A percentile compares a stretch with the other conserved stretches of the same genome.
Evolutionary conservation across 2,329 filamentous ascomycete species (phyloP).

Genomic region (Pseudocercospora crystallina): DNA sequence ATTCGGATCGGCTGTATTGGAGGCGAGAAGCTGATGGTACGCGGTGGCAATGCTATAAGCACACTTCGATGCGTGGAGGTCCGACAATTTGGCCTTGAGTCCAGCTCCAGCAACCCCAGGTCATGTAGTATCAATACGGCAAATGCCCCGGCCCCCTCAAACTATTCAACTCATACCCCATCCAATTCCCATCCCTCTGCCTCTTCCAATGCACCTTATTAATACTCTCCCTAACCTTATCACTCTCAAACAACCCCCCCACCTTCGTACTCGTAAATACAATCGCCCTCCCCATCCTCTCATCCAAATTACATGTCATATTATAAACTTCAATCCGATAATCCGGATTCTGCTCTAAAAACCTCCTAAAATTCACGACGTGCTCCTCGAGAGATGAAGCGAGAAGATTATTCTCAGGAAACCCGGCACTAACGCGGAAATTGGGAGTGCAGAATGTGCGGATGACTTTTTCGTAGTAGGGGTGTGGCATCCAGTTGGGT

Average conservation of each 20-base stretch:
- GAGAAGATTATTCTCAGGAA: conserved; percentile 2
- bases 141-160: not conserved
- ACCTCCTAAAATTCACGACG: not conserved
- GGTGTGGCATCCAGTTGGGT: not conserved
- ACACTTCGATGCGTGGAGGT: no score
- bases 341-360: not conserved
- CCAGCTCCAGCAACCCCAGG: no score
- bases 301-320: not conserved
- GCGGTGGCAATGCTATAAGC: no score
- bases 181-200: not conserved
- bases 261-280: conserved; percentile 2
- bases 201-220: conserved; percentile 5
- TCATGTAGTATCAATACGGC: not conserved
- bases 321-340: conserved; percentile 4
- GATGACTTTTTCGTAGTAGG: not conserved
- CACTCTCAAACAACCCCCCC: not conserved
- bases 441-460: not conserved
- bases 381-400: not conserved
- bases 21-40: no score
- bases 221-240: not conserved
- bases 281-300: conserved; percentile 1
- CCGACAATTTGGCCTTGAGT: no score
- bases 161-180: not conserved
- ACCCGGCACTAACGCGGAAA: not conserved
- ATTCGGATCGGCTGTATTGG: no score